Evolutionary conservation across 805 yeast species (phyloP).

Genomic region (Wickerhamomyces xylosicus): DNA sequence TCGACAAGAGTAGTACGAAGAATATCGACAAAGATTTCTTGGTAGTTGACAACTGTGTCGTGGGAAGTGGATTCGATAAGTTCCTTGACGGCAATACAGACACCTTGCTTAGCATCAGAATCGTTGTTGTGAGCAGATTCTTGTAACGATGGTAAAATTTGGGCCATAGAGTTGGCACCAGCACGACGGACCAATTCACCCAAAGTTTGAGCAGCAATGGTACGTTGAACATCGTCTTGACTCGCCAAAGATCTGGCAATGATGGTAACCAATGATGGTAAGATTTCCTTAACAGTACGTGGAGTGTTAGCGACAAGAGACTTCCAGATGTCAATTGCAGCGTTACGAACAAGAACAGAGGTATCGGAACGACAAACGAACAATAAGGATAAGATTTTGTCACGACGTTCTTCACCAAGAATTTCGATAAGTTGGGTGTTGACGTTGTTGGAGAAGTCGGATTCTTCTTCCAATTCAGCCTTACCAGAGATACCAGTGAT

Average conservation of each 20-base stretch:
- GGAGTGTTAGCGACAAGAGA: conserved; percentile 95
- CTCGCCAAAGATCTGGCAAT: conserved; percentile 79
- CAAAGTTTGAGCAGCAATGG: conserved; percentile 84
- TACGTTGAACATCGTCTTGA: conserved; percentile 66
- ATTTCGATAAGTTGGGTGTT: conserved; percentile 59
- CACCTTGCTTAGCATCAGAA: conserved; percentile 89
- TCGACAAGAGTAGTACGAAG: conserved; percentile 77
- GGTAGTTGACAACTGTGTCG: conserved; percentile 53
- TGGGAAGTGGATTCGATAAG: conserved; percentile 64
- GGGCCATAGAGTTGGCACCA: conserved; percentile 77
- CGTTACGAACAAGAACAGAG: conserved; percentile 76
- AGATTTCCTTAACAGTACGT: conserved; percentile 81
- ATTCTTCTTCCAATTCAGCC: conserved; percentile 54
- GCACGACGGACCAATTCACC: conserved; percentile 94
- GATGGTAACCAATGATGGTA: conserved; percentile 72
- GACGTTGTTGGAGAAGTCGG: conserved; percentile 38
- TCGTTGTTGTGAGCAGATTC: conserved; percentile 49
- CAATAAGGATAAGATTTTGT: conserved; percentile 72
- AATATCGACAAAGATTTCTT: conserved; percentile 59
- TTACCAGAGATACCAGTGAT: conserved; percentile 83
- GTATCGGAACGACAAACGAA: conserved; percentile 92
- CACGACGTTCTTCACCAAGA: conserved; percentile 83
- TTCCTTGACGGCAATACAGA: conserved; percentile 87
- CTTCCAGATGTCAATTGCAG: conserved; percentile 94
- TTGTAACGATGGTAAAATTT: conserved; percentile 77